Conservation (phyloP, 306 rosid species). For the Malus sieversii region DNA sequence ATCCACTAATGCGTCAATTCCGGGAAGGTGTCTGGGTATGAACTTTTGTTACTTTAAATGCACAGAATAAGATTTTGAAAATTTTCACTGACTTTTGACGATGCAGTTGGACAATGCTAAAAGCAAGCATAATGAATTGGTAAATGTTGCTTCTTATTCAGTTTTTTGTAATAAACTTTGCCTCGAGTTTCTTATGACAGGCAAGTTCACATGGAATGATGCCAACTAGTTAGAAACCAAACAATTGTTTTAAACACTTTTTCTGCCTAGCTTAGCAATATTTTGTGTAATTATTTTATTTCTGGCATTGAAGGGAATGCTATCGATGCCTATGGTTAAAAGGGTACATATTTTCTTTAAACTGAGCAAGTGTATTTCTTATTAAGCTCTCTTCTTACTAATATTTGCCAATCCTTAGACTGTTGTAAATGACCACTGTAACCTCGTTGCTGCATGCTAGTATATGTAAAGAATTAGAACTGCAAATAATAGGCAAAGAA, state of each 20-base stretch:
- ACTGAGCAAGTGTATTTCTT: background rate
- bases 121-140: background rate
- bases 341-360: background rate
- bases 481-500: background rate
- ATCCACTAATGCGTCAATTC: slow-evolving; percentile 55
- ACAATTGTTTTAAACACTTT: background rate
- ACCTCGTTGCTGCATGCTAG: background rate
- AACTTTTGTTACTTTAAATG: slow-evolving; percentile 1
- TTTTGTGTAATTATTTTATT: background rate
- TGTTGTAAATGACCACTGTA: background rate
- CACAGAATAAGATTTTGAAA: background rate
- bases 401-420: background rate
- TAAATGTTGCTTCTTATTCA: background rate
- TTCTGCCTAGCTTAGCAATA: background rate
- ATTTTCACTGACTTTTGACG: background rate
- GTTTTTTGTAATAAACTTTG: background rate
- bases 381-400: background rate
- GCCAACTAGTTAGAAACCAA: background rate
- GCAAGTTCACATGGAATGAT: background rate
- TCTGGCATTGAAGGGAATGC: background rate
- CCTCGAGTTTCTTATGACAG: background rate
- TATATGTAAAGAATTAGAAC: background rate
- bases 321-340: background rate
- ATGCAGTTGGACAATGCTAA: background rate
- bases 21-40: slow-evolving; percentile 92